Conservation (phyloP, 805 yeast species). For the Suhomyces sp. region DNA sequence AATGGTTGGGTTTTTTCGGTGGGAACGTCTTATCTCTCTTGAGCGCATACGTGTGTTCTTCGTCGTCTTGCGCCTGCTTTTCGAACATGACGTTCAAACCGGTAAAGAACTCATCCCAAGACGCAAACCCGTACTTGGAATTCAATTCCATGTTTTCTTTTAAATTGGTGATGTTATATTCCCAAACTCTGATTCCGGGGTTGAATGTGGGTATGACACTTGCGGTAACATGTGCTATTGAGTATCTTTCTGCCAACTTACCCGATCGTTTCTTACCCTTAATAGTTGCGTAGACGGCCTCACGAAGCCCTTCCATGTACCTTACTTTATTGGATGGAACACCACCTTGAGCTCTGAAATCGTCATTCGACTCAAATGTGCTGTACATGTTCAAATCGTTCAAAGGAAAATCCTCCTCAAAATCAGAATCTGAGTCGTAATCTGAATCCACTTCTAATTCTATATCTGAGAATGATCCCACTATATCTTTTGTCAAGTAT, state of each 20-base stretch:
- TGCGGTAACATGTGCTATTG: slow-evolving; percentile 66
- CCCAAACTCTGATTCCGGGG: slow-evolving; percentile 84
- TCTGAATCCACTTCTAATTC: slow-evolving; percentile 19
- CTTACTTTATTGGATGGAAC: slow-evolving; percentile 63
- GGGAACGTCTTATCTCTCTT: slow-evolving; percentile 60
- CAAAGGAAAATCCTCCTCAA: slow-evolving; percentile 18
- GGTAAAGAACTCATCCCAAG: slow-evolving; percentile 61
- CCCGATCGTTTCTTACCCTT: slow-evolving; percentile 47
- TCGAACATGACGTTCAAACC: slow-evolving; percentile 37
- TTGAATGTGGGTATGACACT: slow-evolving; percentile 83
- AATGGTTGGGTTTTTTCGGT: slow-evolving; percentile 50
- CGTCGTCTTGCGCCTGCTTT: slow-evolving; percentile 14
- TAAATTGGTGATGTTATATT: slow-evolving; percentile 67
- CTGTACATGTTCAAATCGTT: slow-evolving; percentile 2
- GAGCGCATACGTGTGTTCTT: slow-evolving; percentile 5
- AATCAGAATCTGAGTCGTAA: slow-evolving; percentile 22
- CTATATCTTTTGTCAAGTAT: not conserved
- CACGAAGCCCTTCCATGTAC: slow-evolving; percentile 59
- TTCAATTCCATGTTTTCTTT: slow-evolving; percentile 18
- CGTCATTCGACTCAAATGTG: slow-evolving; percentile 10
- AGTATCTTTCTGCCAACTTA: slow-evolving; percentile 52
- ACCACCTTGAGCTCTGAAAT: slow-evolving; percentile 49
- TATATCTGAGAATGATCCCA: not conserved
- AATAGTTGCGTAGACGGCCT: slow-evolving; percentile 48
- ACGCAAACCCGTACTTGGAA: slow-evolving; percentile 23